A percentile compares a stretch with the other conserved stretches of the same genome.
These are phyloP conservation scores for Kernera saxatilis DNA, from an alignment of 345 rosid species.

Conservation along the genomic window DNA sequence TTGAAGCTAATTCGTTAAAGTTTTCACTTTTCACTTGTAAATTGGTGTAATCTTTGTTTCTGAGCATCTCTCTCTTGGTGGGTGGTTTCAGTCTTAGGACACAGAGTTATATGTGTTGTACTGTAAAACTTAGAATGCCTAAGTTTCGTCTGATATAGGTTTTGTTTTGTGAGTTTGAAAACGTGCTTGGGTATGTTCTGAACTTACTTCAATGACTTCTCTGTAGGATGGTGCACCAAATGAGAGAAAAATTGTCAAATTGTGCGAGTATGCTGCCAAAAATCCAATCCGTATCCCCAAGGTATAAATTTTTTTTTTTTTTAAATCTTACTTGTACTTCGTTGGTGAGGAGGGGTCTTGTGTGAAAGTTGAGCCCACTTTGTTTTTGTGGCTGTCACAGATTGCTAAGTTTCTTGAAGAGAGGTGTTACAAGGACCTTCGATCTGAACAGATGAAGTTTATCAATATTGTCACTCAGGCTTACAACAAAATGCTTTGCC, in stretches of 20 bases:
- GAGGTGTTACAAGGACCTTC: constrained; percentile 82
- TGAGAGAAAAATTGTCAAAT: constrained; percentile 78
- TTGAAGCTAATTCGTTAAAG: background rate
- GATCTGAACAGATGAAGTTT: constrained; percentile 58
- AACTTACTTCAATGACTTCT: background rate
- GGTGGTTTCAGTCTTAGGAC: too few species aligned
- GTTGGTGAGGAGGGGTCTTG: background rate
- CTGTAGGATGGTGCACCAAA: constrained; percentile 63
- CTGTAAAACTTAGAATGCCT: background rate
- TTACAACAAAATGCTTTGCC: constrained; percentile 68
- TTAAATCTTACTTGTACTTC: background rate
- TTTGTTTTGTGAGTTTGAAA: background rate
- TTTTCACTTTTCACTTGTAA: background rate
- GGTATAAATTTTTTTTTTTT: constrained; percentile 34
- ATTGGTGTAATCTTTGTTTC: background rate
- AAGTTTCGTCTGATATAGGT: background rate
- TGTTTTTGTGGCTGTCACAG: constrained; percentile 36
- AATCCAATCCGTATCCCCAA: constrained; percentile 88
- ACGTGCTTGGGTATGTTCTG: background rate
- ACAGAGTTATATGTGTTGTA: background rate
- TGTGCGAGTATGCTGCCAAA: constrained; percentile 91
- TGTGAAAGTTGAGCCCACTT: background rate
- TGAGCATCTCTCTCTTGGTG: background rate
- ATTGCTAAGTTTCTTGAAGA: constrained; percentile 93
- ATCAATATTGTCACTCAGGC: constrained; percentile 60